Percentiles rank a stretch among this genome's conserved stretches.
These are phyloP conservation scores for Trichophyton equinum DNA, from an alignment of 2,329 filamentous ascomycete genomes.

Conservation along the genomic window DNA sequence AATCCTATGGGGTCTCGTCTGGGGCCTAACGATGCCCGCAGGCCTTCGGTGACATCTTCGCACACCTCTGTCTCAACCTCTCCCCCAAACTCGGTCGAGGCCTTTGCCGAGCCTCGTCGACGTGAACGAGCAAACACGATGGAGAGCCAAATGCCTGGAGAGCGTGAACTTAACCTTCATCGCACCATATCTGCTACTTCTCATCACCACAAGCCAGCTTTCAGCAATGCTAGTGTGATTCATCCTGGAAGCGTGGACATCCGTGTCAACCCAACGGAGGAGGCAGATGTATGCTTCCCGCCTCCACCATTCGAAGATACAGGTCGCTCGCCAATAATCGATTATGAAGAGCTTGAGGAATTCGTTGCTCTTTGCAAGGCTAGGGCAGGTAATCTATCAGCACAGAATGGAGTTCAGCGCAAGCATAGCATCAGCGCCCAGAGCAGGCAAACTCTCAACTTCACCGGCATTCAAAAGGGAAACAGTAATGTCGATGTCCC, in stretches of 20 bases:
- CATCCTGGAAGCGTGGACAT: slow-evolving; percentile 34
- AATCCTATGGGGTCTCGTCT: slow-evolving; percentile 30
- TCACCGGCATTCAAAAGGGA: slow-evolving; percentile 48
- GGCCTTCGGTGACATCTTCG: slow-evolving; percentile 36
- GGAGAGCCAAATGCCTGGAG: slow-evolving; percentile 46
- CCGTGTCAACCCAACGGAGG: slow-evolving; percentile 32
- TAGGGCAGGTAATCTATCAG: slow-evolving; percentile 8
- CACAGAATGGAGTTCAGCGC: slow-evolving; percentile 16
- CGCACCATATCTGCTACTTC: slow-evolving; percentile 60
- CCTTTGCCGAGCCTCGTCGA: slow-evolving; percentile 81
- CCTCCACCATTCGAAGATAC: slow-evolving; percentile 51
- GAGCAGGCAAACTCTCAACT: slow-evolving; percentile 41
- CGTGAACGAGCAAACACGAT: slow-evolving; percentile 61
- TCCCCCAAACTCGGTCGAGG: slow-evolving; percentile 93
- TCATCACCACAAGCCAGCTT: slow-evolving; percentile 47
- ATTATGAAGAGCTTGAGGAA: slow-evolving; percentile 88
- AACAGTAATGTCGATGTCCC: slow-evolving; percentile 24
- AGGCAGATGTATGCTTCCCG: slow-evolving; percentile 83
- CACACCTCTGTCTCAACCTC: slow-evolving; percentile 57
- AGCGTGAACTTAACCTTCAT: slow-evolving; percentile 49
- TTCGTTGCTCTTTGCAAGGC: slow-evolving; percentile 56
- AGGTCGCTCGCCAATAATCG: slow-evolving; percentile 69
- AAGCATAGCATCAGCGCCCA: slow-evolving; percentile 40
- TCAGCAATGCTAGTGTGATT: slow-evolving; percentile 46
- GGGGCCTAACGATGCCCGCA: slow-evolving; percentile 27